Percentiles rank a stretch among this genome's conserved stretches.
Evolutionary conservation across 805 yeast species (phyloP).

Genomic region (Lipomyces kockii): DNA sequence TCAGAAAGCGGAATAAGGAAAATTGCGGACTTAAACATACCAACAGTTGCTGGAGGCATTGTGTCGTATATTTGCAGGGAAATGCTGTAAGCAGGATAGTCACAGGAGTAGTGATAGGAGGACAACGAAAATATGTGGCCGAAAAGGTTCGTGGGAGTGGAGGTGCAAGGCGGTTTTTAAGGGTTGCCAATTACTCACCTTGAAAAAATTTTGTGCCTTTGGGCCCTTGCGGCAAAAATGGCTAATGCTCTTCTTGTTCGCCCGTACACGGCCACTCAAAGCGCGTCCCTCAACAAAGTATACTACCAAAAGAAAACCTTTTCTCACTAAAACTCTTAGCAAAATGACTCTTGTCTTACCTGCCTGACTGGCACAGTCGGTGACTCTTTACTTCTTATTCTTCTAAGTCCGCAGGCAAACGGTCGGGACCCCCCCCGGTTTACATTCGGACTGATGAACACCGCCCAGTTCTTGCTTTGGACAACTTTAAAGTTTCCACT

Average conservation of each 20-base stretch:
- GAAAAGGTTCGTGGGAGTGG: not conserved
- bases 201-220: constrained; percentile 13
- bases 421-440: too few relatives aligned
- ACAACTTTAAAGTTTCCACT: too few relatives aligned
- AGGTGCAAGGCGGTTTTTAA: constrained; percentile 8
- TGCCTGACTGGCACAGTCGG: too few relatives aligned
- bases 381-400: too few relatives aligned
- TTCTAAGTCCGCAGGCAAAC: too few relatives aligned
- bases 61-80: not conserved
- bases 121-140: not conserved
- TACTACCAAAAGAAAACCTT: not conserved
- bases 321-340: too few relatives aligned
- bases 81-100: not conserved
- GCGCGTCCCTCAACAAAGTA: not conserved
- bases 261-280: not conserved
- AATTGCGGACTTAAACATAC: constrained; percentile 14
- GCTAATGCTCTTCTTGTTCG: not conserved
- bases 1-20: not conserved
- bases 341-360: too few relatives aligned
- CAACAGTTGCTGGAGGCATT: constrained; percentile 35
- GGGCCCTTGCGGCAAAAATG: not conserved
- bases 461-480: too few relatives aligned
- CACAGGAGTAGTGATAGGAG: not conserved
- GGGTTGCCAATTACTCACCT: constrained; percentile 23
- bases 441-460: too few relatives aligned